Evolutionary conservation across 2,329 filamentous ascomycete genomes (phyloP).

Genomic region (Colletotrichum sidae): DNA sequence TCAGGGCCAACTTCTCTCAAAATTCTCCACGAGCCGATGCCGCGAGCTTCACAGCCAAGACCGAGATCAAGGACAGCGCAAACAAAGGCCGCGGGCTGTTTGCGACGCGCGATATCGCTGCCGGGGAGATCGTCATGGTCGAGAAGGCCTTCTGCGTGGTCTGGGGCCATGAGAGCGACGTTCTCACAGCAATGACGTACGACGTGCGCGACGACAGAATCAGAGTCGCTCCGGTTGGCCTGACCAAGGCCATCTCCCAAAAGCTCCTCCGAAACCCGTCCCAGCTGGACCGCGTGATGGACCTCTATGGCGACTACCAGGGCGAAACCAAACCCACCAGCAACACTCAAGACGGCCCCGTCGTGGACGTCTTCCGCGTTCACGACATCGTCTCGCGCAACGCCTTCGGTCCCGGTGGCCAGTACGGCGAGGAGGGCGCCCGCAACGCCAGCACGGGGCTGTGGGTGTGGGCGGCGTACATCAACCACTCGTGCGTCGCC

Average conservation of each 20-base stretch:
- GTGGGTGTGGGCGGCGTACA: conserved; percentile 53
- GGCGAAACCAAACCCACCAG: conserved; percentile 37
- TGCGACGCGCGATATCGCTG: conserved; percentile 44
- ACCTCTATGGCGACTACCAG: conserved; percentile 43
- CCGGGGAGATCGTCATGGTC: conserved; percentile 50
- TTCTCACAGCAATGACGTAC: conserved; percentile 46
- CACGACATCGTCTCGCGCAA: conserved; percentile 49
- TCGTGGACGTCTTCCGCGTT: conserved; percentile 47
- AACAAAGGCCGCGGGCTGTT: conserved; percentile 52
- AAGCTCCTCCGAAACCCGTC: conserved; percentile 45
- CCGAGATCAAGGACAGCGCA: conserved; percentile 42
- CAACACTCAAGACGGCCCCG: conserved; percentile 40
- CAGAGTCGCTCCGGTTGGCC: conserved; percentile 45
- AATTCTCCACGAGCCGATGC: conserved; percentile 45
- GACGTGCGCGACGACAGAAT: conserved; percentile 46
- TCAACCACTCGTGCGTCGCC: conserved; percentile 55
- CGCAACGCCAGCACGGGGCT: conserved; percentile 51
- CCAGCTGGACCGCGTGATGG: conserved; percentile 38
- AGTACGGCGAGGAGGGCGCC: conserved; percentile 43
- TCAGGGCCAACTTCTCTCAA: conserved; percentile 41
- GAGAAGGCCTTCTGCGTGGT: conserved; percentile 49
- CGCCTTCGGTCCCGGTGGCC: conserved; percentile 46
- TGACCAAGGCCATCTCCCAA: conserved; percentile 44
- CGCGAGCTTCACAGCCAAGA: conserved; percentile 44
- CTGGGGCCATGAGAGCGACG: conserved; percentile 46